Evolutionary conservation across 2,329 filamentous ascomycete species (phyloP), one percentile per base, ranked within the genome.

Genomic region (Botryotinia calthae): DNA sequence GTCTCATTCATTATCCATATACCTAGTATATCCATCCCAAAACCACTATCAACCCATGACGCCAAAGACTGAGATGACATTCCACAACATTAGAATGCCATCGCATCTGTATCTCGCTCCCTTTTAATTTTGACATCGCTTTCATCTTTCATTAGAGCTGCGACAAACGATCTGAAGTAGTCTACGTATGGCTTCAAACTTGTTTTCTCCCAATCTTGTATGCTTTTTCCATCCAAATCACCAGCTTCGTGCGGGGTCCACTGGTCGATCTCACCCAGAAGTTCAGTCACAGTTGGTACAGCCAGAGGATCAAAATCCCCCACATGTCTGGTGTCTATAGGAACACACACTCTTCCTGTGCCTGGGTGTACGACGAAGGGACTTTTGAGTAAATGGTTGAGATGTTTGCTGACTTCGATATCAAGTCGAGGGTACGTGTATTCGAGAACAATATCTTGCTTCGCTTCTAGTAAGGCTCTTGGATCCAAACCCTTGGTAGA

Each of bases 401-500:
- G 89, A 82, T 98, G 97, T 86, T 98, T 98, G 80, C 93, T 96
- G 81, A 99, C 96, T 82, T 97, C 94, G 75, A 96, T 95, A 85
- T 99, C 96, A 71, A 99, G 92, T 56, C 96, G 91, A 4, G 96
- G 96, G 82, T 99, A 99, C 10, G 96, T 98, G 84, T 99, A 98
- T 83, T 99, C 96, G 44, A 99, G 88, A 5, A 98, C 91, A 75
- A 99, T 93, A 80, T 98, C 96, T 82, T 98, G 94, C 83, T 98
- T 98, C 34, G 94, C 94, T 79, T 98, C 93, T 14, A 92, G 87
- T 20, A 99, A 87, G 3, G 91, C 89, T 75, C 87, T 89, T 0
- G 90, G 82, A 77, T 96, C 91, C n/a, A 97, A 87, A 16, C 87
- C 86, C 79, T 90, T 91, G 80, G 90, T 89, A 0, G 90, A 89